These are phyloP conservation scores for Solanum commersonii DNA, from an alignment of 257 asterid species.

Conservation along the genomic window DNA sequence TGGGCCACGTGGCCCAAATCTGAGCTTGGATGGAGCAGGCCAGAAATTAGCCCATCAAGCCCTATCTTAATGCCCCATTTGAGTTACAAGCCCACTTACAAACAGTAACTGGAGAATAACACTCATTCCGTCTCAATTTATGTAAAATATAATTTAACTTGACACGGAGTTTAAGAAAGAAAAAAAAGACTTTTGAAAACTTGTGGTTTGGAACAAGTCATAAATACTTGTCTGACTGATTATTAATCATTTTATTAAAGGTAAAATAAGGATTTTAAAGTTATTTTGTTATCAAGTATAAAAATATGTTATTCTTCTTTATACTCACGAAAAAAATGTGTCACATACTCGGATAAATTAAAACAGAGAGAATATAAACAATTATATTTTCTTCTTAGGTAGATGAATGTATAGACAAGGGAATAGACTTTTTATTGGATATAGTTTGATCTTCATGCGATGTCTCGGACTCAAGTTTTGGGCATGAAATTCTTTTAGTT, in stretches of 20 bases:
- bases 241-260: background rate
- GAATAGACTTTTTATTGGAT: background rate
- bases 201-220: too few species aligned
- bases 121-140: too few species aligned
- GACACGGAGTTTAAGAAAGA: too few species aligned
- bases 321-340: background rate
- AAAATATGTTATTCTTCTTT: background rate
- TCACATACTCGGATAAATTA: too few species aligned
- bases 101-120: background rate
- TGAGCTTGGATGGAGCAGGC: background rate
- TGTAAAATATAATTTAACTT: background rate
- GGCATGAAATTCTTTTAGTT: accelerated
- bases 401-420: background rate
- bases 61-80: background rate
- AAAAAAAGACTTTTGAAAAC: too few species aligned
- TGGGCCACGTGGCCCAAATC: background rate
- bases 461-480: background rate
- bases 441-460: background rate
- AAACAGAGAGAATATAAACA: too few species aligned
- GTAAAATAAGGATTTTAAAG: background rate
- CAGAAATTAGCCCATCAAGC: background rate
- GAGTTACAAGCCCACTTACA: background rate
- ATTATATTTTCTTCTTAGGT: background rate
- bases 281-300: background rate
- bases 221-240: too few species aligned